Evolutionary conservation across 164 flowering plant species (phyloP).

Genomic region (Chloranthus sessilifolius): DNA sequence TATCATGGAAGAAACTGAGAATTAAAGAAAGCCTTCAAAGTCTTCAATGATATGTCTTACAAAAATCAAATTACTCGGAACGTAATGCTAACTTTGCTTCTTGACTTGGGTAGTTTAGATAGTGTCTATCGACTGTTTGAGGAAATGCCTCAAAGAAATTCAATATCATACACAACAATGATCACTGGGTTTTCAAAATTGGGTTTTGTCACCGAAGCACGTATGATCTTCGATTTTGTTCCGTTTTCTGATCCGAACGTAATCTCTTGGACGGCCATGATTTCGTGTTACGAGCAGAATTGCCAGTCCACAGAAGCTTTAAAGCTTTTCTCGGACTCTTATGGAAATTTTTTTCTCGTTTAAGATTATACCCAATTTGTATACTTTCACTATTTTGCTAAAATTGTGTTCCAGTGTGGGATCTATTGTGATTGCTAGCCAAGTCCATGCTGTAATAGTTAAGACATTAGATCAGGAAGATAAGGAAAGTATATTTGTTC

Average conservation of each 20-base stretch:
- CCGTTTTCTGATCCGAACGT: slow-evolving; percentile 17
- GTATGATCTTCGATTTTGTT: slow-evolving; percentile 17
- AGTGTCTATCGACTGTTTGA: slow-evolving; percentile 13
- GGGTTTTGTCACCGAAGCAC: slow-evolving; percentile 19
- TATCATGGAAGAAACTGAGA: slow-evolving; percentile 17
- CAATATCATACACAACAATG: slow-evolving; percentile 19
- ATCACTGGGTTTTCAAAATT: slow-evolving; percentile 19
- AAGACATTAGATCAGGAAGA: slow-evolving; percentile 17
- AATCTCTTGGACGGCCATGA: slow-evolving; percentile 30
- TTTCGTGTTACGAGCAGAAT: slow-evolving; percentile 24
- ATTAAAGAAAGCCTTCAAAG: slow-evolving; percentile 13
- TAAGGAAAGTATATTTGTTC: slow-evolving; percentile 11
- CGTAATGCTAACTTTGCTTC: slow-evolving; percentile 19
- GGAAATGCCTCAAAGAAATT: slow-evolving; percentile 19
- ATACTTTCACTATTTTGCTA: slow-evolving; percentile 22
- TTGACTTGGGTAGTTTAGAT: slow-evolving; percentile 8
- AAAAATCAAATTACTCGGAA: slow-evolving; percentile 25
- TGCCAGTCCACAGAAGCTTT: slow-evolving; percentile 8
- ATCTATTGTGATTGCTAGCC: slow-evolving; percentile 16
- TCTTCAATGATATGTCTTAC: slow-evolving; percentile 23
- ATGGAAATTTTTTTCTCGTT: slow-evolving; percentile 14
- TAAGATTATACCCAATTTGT: slow-evolving; percentile 20
- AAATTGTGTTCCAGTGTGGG: slow-evolving; percentile 16
- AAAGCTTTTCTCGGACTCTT: slow-evolving; percentile 14
- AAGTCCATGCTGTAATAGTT: slow-evolving; percentile 18